Evolutionary conservation across 176 grass and related monocot species (phyloP).

Genomic region (Phoenix roebelenii): DNA sequence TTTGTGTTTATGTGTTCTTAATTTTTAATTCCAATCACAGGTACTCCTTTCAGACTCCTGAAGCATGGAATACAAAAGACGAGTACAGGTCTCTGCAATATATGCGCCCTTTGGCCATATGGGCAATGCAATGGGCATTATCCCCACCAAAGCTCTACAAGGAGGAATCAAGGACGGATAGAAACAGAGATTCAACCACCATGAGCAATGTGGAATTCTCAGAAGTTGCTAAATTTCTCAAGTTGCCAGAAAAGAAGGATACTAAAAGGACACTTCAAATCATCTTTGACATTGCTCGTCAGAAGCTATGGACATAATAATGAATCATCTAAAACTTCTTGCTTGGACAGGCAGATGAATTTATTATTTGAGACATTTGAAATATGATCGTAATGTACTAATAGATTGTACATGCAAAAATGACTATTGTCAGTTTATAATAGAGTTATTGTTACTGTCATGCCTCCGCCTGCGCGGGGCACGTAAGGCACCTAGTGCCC

Average conservation of each 20-base stretch:
- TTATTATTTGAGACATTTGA: too few species aligned
- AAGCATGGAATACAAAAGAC: slow-evolving; percentile 9
- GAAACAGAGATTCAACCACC: not conserved
- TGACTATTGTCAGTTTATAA: too few species aligned
- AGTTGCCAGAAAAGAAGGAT: slow-evolving; percentile 3
- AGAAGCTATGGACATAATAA: not conserved
- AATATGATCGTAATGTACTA: too few species aligned
- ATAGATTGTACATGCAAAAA: too few species aligned
- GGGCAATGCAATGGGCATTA: slow-evolving; percentile 22
- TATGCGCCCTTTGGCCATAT: slow-evolving; percentile 18
- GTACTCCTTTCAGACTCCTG: slow-evolving; percentile 19
- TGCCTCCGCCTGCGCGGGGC: too few species aligned
- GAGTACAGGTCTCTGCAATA: slow-evolving; percentile 10
- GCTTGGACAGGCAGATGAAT: too few species aligned
- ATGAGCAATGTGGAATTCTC: slow-evolving; percentile 2
- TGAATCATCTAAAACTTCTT: too few species aligned
- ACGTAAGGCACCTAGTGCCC: too few species aligned
- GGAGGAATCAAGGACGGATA: not conserved
- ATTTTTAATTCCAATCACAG: not conserved
- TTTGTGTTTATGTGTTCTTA: too few species aligned
- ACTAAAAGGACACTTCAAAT: slow-evolving; percentile 1
- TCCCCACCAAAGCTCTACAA: slow-evolving; percentile 6
- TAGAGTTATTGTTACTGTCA: too few species aligned
- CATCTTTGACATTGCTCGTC: slow-evolving; percentile 7
- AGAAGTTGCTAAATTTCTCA: slow-evolving; percentile 4